Conservation (phyloP, 176 grass and related monocot species). For the Zoysia pacifica region DNA sequence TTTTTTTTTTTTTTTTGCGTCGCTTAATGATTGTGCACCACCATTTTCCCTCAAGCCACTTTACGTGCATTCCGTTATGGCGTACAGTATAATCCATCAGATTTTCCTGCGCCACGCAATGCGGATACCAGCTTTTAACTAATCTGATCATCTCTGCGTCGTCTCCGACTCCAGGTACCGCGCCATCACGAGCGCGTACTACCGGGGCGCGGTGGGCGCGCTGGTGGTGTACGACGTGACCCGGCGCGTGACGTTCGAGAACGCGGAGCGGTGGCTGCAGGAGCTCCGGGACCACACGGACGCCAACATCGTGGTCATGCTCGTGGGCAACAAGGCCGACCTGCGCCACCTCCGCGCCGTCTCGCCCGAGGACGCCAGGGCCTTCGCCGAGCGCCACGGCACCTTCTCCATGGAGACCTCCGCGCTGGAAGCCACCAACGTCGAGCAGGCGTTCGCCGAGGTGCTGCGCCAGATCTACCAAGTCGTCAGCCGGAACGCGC, state of each 20-base stretch:
- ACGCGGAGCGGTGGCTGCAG: slow-evolving; percentile 63
- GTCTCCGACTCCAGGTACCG: slow-evolving; percentile 40
- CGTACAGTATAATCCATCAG: background rate
- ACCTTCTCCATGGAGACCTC: slow-evolving; percentile 75
- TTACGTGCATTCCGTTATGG: slow-evolving; percentile 11
- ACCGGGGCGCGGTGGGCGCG: slow-evolving; percentile 66
- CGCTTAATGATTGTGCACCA: background rate
- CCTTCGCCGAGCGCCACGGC: slow-evolving; percentile 56
- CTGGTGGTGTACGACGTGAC: slow-evolving; percentile 73
- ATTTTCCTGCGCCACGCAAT: background rate
- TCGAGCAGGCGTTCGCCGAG: slow-evolving; percentile 68
- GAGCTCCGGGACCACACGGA: slow-evolving; percentile 75
- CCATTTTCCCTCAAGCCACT: background rate
- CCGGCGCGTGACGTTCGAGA: slow-evolving; percentile 61
- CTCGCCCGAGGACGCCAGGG: slow-evolving; percentile 48
- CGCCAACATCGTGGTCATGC: slow-evolving; percentile 69
- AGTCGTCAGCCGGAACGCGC: slow-evolving; percentile 57
- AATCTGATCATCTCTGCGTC: background rate
- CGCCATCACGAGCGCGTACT: slow-evolving; percentile 75
- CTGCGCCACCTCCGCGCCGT: slow-evolving; percentile 70
- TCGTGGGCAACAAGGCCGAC: slow-evolving; percentile 75
- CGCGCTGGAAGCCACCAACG: slow-evolving; percentile 67
- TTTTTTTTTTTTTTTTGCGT: background rate
- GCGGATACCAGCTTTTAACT: background rate
- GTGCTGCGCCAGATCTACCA: slow-evolving; percentile 67